Conservation (phyloP, 106 monocot species). For the Dendrobium huoshanense region DNA sequence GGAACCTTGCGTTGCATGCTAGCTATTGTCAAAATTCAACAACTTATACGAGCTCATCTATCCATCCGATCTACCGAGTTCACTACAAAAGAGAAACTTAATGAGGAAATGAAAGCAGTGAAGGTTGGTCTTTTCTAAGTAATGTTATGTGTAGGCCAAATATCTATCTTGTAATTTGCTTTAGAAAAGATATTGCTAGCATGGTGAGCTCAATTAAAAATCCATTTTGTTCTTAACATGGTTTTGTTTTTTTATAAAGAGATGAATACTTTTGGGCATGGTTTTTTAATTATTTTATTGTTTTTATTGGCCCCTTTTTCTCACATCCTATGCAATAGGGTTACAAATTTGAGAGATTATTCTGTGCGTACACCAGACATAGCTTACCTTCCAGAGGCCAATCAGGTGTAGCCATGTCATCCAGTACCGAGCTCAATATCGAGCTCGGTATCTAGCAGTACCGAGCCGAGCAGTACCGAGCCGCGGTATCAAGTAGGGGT, state of each 20-base stretch:
- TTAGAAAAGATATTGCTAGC: neutral
- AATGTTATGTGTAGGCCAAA: neutral
- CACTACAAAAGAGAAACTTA: constrained; percentile 4
- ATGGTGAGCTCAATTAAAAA: neutral
- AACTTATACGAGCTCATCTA: constrained; percentile 55
- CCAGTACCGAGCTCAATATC: too few species aligned
- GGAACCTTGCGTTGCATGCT: constrained; percentile 75
- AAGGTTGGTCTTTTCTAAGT: neutral
- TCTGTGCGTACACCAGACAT: too few species aligned
- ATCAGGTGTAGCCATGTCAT: too few species aligned
- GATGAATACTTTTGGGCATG: constrained; percentile 42
- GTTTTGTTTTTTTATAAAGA: constrained; percentile 21
- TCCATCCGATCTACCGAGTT: constrained; percentile 9
- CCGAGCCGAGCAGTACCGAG: too few species aligned
- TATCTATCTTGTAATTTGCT: neutral
- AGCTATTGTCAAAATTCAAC: constrained; percentile 84
- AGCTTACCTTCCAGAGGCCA: too few species aligned
- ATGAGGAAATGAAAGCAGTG: neutral
- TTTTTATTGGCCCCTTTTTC: neutral
- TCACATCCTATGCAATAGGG: neutral
- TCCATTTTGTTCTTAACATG: neutral
- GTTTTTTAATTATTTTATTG: neutral
- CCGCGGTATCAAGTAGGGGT: too few species aligned
- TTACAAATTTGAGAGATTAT: neutral
- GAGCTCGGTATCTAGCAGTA: too few species aligned